Percentiles rank a stretch among this genome's conserved stretches.
These are phyloP conservation scores for Blumeria graminis DNA, from an alignment of 2,329 filamentous ascomycete species.

Conservation along the genomic window DNA sequence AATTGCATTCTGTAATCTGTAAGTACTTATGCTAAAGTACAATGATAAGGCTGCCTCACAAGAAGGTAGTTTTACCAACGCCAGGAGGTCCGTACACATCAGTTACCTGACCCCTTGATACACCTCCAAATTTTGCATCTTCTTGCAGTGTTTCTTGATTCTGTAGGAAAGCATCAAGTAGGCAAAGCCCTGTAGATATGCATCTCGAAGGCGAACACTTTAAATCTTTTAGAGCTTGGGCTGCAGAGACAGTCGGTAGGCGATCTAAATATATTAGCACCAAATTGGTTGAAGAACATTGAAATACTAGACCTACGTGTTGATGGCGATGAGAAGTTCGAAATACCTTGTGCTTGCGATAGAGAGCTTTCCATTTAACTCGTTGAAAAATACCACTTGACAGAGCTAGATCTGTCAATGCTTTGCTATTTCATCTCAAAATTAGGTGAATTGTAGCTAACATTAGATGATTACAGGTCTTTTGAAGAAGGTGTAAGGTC, in stretches of 20 bases:
- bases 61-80: conserved; percentile 61
- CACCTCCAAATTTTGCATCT: conserved; percentile 23
- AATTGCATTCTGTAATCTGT: conserved; percentile 36
- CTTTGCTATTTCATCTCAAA: too few species aligned
- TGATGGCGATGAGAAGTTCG: too few species aligned
- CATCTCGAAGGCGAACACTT: conserved; percentile 24
- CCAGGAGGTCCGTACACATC: conserved; percentile 79
- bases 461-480: too few species aligned
- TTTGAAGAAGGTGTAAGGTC: too few species aligned
- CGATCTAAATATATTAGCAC: conserved; percentile 28
- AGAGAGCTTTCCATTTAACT: too few species aligned
- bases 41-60: conserved; percentile 12
- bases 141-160: conserved; percentile 9
- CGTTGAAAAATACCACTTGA: too few species aligned
- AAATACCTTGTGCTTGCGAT: too few species aligned
- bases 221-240: conserved; percentile 41
- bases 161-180: conserved; percentile 26
- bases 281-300: too few species aligned
- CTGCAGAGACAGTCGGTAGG: conserved; percentile 52
- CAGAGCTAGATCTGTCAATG: too few species aligned
- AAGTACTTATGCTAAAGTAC: background rate
- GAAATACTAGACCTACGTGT: too few species aligned
- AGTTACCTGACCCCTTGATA: conserved; percentile 53
- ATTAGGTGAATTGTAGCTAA: too few species aligned
- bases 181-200: conserved; percentile 29